phyloP scores from a whole-genome alignment of 306 rosid species.

The Glycine soja region DNA sequence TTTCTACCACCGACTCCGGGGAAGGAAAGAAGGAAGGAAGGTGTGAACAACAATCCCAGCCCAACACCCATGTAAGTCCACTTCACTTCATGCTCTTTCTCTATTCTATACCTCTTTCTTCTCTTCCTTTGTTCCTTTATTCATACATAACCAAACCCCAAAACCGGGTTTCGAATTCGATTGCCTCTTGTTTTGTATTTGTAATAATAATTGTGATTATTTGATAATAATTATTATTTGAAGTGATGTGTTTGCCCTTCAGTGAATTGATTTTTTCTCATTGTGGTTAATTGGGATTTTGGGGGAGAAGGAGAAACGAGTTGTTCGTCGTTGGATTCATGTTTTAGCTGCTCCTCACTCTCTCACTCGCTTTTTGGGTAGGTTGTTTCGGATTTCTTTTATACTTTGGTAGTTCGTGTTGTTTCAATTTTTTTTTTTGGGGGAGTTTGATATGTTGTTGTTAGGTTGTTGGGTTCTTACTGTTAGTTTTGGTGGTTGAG shows the following conservation, averaged over 20 bases:
- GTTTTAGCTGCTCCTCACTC: constrained; percentile 22
- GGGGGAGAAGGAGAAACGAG: neutral
- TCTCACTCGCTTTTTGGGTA: neutral
- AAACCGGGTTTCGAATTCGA: neutral
- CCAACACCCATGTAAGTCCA: no score
- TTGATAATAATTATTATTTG: neutral
- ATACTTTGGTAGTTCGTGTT: neutral
- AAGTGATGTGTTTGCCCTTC: neutral
- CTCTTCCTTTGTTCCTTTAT: neutral
- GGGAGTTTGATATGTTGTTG: constrained; percentile 1
- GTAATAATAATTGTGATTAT: neutral
- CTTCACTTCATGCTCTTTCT: neutral
- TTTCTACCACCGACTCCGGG: constrained; percentile 2
- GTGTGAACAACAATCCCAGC: neutral
- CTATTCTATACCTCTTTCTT: neutral
- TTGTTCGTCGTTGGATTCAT: constrained; percentile 28
- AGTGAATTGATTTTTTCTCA: neutral
- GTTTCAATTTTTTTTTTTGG: neutral
- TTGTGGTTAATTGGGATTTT: neutral
- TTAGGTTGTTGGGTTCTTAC: neutral
- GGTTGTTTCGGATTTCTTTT: constrained; percentile 28
- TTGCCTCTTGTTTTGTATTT: neutral
- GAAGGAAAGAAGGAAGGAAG: neutral
- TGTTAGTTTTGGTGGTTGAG: constrained; percentile 35
- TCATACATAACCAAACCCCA: neutral